Percentiles rank a stretch among this genome's conserved stretches.
These are phyloP conservation scores for Groenewaldozyma salmanticensis DNA, from an alignment of 805 yeast genomes.

Conservation along the genomic window DNA sequence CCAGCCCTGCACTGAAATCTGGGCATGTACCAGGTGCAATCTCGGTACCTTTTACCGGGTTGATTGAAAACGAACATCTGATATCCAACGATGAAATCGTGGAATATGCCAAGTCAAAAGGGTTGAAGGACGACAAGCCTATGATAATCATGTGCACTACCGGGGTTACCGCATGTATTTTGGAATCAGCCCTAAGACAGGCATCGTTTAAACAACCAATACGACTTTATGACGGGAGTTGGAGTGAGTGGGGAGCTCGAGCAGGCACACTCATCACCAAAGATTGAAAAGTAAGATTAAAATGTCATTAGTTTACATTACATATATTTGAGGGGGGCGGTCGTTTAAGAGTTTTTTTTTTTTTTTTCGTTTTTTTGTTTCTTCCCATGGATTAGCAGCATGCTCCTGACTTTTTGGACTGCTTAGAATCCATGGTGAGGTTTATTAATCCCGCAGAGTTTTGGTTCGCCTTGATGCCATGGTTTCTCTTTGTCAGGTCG, in stretches of 20 bases:
- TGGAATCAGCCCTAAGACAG: slow-evolving; percentile 61
- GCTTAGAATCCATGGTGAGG: slow-evolving; percentile 8
- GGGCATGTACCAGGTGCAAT: slow-evolving; percentile 84
- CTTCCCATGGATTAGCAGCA: too few species aligned
- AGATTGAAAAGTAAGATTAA: too few species aligned
- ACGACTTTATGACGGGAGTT: slow-evolving; percentile 56
- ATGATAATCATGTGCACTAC: slow-evolving; percentile 90
- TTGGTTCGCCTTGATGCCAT: slow-evolving; percentile 20
- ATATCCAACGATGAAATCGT: slow-evolving; percentile 38
- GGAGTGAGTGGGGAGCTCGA: slow-evolving; percentile 72
- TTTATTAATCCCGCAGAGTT: slow-evolving; percentile 12
- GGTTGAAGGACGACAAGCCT: slow-evolving; percentile 38
- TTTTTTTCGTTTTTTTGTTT: too few species aligned
- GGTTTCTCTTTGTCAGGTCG: slow-evolving; percentile 19
- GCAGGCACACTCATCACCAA: slow-evolving; percentile 34
- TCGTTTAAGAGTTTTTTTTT: too few species aligned
- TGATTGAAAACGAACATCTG: slow-evolving; percentile 45
- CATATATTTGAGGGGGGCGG: background rate
- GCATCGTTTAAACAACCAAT: slow-evolving; percentile 30
- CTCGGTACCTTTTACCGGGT: slow-evolving; percentile 61
- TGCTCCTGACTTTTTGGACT: background rate
- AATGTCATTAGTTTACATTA: background rate
- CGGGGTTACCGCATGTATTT: slow-evolving; percentile 89
- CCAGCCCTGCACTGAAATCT: slow-evolving; percentile 75
- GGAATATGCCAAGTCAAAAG: slow-evolving; percentile 36